Percentiles rank a stretch among this genome's conserved stretches.
phyloP scores from a whole-genome alignment of 192 early-diverging fungal genomes.

The Entomortierella lignicola region DNA sequence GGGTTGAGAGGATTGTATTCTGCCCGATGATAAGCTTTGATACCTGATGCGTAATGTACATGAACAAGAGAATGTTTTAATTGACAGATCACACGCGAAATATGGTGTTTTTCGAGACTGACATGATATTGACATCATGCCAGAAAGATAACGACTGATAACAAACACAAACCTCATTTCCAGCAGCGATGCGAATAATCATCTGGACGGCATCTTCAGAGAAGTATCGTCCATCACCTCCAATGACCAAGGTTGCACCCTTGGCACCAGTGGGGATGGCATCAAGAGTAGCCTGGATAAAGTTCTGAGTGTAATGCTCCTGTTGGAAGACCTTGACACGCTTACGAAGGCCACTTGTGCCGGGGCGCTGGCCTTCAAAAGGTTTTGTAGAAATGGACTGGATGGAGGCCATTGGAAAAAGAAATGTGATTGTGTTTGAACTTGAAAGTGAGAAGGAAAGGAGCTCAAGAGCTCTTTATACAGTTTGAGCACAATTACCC shows the following conservation, averaged over 20 bases:
- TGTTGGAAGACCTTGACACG: conserved; percentile 97
- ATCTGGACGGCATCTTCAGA: conserved; percentile 85
- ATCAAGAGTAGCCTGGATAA: conserved; percentile 90
- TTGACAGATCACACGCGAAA: background rate
- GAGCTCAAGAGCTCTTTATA: background rate
- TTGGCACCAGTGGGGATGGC: conserved; percentile 84
- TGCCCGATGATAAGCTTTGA: conserved; percentile 90
- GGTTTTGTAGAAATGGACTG: conserved; percentile 72
- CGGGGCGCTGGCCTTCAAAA: conserved; percentile 96
- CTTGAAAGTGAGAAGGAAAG: conserved; percentile 1
- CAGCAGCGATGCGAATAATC: conserved; percentile 90
- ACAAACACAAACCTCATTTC: conserved; percentile 69
- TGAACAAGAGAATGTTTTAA: background rate
- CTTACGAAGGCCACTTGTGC: conserved; percentile 96
- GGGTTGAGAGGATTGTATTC: conserved; percentile 94
- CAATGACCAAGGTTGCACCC: conserved; percentile 88
- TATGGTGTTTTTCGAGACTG: no score
- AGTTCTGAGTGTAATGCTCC: conserved; percentile 95
- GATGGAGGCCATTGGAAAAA: conserved; percentile 42
- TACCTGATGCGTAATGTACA: conserved; percentile 59
- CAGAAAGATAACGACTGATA: background rate
- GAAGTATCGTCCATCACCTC: conserved; percentile 96
- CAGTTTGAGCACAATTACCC: background rate
- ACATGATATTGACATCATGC: conserved; percentile 10
- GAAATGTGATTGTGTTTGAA: background rate